Percentiles rank a stretch among this genome's conserved stretches.
Conservation (phyloP, 768 basidiomycete genomes). For the Sporobolomyces pararoseus region DNA sequence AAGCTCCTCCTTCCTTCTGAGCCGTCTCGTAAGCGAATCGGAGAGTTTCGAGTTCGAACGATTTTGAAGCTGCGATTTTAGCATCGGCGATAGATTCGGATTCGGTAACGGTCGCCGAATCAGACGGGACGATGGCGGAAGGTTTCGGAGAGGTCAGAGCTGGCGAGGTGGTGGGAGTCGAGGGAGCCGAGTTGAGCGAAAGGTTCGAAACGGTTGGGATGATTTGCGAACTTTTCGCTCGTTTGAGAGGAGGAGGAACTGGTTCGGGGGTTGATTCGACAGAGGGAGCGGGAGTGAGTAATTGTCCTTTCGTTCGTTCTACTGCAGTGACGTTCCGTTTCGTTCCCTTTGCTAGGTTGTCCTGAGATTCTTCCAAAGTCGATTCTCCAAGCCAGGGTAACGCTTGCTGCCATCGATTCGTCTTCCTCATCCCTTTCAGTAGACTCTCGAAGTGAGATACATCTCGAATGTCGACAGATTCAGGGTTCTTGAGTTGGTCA, state of each 20-base stretch:
- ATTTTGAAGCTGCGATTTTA: background rate
- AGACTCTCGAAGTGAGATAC: background rate
- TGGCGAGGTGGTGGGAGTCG: background rate
- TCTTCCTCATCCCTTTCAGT: background rate
- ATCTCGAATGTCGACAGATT: background rate
- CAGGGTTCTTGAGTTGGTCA: background rate
- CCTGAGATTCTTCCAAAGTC: background rate
- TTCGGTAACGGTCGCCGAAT: background rate
- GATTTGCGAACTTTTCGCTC: background rate
- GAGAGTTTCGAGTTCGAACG: conserved; percentile 19
- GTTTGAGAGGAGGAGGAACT: conserved; percentile 8
- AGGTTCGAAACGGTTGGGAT: background rate
- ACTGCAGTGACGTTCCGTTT: background rate
- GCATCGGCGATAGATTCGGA: conserved; percentile 8
- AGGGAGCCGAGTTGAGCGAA: conserved; percentile 6
- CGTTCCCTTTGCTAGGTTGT: background rate
- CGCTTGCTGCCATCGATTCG: background rate
- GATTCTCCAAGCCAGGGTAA: background rate
- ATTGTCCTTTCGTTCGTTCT: conserved; percentile 4
- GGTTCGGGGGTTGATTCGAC: conserved; percentile 25
- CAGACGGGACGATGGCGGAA: background rate
- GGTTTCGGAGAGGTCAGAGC: background rate
- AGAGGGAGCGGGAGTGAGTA: conserved; percentile 11
- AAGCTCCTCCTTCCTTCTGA: conserved; percentile 4
- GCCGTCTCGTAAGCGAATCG: conserved; percentile 20